phyloP scores from a whole-genome alignment of 306 rosid genomes.

The Trifolium fragiferum region DNA sequence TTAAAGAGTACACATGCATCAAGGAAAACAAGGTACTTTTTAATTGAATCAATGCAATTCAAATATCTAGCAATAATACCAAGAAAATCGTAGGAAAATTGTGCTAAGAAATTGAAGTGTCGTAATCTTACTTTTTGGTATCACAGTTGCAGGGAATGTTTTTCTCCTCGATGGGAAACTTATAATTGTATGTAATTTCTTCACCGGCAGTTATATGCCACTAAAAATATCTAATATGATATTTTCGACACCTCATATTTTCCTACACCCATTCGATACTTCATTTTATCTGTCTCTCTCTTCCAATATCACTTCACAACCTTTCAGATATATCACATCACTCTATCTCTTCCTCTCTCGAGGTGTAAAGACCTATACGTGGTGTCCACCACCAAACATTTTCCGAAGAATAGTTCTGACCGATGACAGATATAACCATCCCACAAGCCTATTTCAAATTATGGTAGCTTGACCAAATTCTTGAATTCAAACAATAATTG shows the following conservation, averaged over 20 bases:
- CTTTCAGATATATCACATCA: too few species aligned
- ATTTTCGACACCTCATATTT: too few species aligned
- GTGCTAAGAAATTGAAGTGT: slow-evolving; percentile 16
- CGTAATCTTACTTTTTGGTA: slow-evolving; percentile 73
- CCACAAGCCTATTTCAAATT: not conserved
- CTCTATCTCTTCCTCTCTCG: too few species aligned
- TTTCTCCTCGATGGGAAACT: slow-evolving; percentile 97
- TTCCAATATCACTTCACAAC: too few species aligned
- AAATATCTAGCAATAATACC: not conserved
- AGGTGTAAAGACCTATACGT: too few species aligned
- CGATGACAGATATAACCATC: too few species aligned
- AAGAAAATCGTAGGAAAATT: slow-evolving; percentile 31
- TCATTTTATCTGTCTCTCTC: too few species aligned
- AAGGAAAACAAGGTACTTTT: too few species aligned
- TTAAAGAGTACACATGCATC: too few species aligned
- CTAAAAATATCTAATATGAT: slow-evolving; percentile 8
- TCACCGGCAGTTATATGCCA: slow-evolving; percentile 88
- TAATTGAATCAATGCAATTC: slow-evolving; percentile 2
- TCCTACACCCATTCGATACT: too few species aligned
- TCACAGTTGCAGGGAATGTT: slow-evolving; percentile 97
- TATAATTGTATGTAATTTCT: slow-evolving; percentile 92
- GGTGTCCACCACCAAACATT: too few species aligned
- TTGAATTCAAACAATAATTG: too few species aligned
- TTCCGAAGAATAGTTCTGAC: slow-evolving; percentile 56
- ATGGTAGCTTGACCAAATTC: not conserved